Evolutionary conservation across 2,329 filamentous ascomycete genomes (phyloP), one percentile per base, ranked within the genome.

Genomic region (Cladophialophora immunda): DNA sequence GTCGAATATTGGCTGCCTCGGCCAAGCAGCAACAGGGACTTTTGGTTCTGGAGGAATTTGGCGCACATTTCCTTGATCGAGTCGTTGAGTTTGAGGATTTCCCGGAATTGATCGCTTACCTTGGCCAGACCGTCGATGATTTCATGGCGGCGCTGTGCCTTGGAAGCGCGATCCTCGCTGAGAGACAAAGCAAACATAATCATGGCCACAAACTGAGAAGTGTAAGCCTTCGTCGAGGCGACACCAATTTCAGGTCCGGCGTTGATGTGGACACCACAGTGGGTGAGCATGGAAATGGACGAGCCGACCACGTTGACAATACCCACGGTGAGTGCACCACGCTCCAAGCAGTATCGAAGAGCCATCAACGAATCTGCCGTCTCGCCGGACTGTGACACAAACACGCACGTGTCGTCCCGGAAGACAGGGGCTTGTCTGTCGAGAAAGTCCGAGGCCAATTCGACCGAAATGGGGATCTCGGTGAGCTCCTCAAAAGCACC

Each of bases 181-280:
- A 99, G 88, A 32, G 94, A 97, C 71, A 99, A 86, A 6, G 95
- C 95, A 76, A 99, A 98, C 95, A 99, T 99, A 83, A 98, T 92
- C 93, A 99, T 97, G 79, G 95, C 97, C 77, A 99, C 93, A 81
- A 98, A 99, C 80, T 99, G 95, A 55, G 95, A 98, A 15, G 95
- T 99, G 84, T 99, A 99, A 45, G 95, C 95, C 87, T 99, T 99
- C 81, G 95, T 99, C 55, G 94, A 98, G 68, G 95, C 95, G 72
- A 99, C 95, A 89, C 95, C 95, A 71, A 99, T 98, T 81, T 99
- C 95, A 62, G 95, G 95, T 65, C 95, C 95, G 73, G 95, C 95
- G 82, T 99, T 99, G 85, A 99, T 94, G 86, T 99, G 95, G 64
- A 99, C 95, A 93, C 95, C 95, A 77, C 95, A 99, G 88, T 99